Conservation (phyloP, 768 basidiomycete species). For the Auriculariales sp. region DNA sequence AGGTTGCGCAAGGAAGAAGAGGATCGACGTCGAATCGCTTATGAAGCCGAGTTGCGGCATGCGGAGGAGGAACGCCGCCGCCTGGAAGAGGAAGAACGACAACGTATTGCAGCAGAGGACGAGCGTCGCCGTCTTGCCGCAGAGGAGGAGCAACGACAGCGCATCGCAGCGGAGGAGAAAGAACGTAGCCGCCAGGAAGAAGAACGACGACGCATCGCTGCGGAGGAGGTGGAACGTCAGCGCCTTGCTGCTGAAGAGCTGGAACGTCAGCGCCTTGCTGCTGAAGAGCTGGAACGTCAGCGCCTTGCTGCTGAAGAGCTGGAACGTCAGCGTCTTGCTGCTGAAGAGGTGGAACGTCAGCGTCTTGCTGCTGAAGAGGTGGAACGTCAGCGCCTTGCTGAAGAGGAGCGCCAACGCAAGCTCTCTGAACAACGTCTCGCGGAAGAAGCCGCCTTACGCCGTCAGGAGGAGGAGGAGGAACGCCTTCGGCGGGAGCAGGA, state of each 20-base stretch:
- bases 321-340: background rate
- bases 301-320: no score
- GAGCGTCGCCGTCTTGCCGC: conserved; percentile 9
- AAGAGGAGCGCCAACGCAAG: conserved; percentile 1
- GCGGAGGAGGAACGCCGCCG: conserved; percentile 5
- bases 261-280: conserved; percentile 19
- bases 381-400: conserved; percentile 3
- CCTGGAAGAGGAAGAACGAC: conserved; percentile 14
- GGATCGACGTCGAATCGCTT: background rate
- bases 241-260: no score
- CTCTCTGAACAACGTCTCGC: background rate
- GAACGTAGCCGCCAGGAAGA: conserved; percentile 10
- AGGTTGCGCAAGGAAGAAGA: conserved; percentile 1
- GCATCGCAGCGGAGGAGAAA: conserved; percentile 10
- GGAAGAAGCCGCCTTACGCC: background rate
- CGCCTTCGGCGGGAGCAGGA: conserved; percentile 18
- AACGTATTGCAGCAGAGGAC: conserved; percentile 9
- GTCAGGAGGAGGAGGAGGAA: conserved; percentile 3
- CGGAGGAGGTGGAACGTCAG: conserved; percentile 20
- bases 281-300: no score
- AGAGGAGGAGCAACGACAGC: conserved; percentile 9
- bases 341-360: conserved; percentile 15
- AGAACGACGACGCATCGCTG: conserved; percentile 15
- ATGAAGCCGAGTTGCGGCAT: background rate
- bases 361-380: conserved; percentile 11